Evolutionary conservation across 208 protist species (phyloP).

Genomic region (Wallacemonas sp.): DNA sequence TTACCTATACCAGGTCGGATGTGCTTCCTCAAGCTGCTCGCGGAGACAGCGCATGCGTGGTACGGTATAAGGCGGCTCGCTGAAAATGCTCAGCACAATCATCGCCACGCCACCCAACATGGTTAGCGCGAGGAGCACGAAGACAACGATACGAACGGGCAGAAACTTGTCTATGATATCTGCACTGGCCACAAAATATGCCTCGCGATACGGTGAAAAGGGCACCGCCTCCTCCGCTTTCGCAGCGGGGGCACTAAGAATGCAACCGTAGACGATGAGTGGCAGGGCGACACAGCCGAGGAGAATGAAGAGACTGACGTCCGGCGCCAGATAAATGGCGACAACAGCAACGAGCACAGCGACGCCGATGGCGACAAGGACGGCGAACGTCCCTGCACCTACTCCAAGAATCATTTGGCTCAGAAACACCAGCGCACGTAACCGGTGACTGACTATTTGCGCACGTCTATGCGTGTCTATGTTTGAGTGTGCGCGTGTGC

Average conservation of each 20-base stretch:
- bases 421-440: not conserved
- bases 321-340: constrained; percentile 43
- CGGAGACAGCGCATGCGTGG: constrained; percentile 75
- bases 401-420: constrained; percentile 64
- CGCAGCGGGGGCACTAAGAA: constrained; percentile 42
- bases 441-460: too few relatives aligned
- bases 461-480: too few relatives aligned
- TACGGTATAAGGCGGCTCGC: constrained; percentile 54
- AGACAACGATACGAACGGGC: constrained; percentile 55
- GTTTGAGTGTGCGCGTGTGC: too few relatives aligned
- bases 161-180: constrained; percentile 60
- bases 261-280: constrained; percentile 75
- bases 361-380: constrained; percentile 52
- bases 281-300: constrained; percentile 49
- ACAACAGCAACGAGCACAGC: constrained; percentile 46
- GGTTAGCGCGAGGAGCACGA: constrained; percentile 42
- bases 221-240: not conserved
- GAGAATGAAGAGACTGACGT: constrained; percentile 44
- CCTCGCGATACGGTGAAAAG: constrained; percentile 44
- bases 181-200: constrained; percentile 30
- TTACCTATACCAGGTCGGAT: constrained; percentile 82
- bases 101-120: constrained; percentile 42
- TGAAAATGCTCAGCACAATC: constrained; percentile 31
- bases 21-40: constrained; percentile 70
- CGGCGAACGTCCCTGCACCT: constrained; percentile 71